These are phyloP conservation scores for Orbilia blumenaviensis DNA, from an alignment of 2,329 filamentous ascomycete genomes.

Conservation along the genomic window DNA sequence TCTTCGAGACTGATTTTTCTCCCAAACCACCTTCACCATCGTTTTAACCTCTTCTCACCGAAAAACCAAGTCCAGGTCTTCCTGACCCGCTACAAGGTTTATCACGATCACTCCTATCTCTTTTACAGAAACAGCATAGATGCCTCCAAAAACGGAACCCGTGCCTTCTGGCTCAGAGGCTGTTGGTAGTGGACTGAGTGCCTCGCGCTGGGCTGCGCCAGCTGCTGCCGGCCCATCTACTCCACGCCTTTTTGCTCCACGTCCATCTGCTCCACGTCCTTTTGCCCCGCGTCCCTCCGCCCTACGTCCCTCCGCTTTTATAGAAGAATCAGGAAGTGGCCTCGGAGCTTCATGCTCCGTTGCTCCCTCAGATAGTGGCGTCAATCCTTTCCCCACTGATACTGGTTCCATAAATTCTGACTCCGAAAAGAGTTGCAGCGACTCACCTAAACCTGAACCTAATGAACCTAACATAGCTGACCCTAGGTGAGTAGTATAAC, in stretches of 20 bases:
- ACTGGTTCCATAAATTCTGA: no score
- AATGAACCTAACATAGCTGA: no score
- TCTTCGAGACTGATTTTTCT: neutral
- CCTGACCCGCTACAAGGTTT: neutral
- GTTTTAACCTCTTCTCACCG: neutral
- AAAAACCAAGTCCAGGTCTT: neutral
- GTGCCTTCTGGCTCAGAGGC: neutral
- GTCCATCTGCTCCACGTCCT: neutral
- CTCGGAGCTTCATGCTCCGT: neutral
- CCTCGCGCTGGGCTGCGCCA: neutral
- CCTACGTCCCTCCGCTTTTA: neutral
- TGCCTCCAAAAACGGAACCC: neutral
- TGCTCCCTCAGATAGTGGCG: neutral
- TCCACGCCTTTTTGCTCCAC: neutral
- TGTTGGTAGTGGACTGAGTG: neutral
- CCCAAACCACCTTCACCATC: constrained; percentile 1
- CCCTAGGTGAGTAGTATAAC: no score
- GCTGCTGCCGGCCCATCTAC: neutral
- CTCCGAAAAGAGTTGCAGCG: no score
- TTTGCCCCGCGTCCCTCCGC: neutral
- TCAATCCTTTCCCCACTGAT: constrained; percentile 4
- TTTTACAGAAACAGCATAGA: neutral
- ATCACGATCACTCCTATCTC: neutral
- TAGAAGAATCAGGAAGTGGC: neutral
- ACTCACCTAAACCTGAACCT: no score